These are phyloP conservation scores for Ustilago trichophora DNA, from an alignment of 1,284 basidiomycete genomes.

Conservation along the genomic window DNA sequence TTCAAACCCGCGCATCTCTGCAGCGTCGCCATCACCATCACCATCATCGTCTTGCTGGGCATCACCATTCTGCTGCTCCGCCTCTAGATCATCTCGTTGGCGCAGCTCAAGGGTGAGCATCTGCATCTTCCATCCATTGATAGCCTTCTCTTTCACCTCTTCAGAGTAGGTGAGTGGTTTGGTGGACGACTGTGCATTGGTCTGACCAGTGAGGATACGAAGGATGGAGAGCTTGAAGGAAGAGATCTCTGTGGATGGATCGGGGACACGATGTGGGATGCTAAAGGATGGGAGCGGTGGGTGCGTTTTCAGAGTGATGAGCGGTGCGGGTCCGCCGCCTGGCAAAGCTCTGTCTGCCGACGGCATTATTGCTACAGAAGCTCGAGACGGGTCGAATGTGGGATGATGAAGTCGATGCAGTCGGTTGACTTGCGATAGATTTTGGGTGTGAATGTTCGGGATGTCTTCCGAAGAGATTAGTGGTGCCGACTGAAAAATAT, in stretches of 20 bases:
- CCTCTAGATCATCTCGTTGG: constrained; percentile 53
- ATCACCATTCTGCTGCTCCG: constrained; percentile 6
- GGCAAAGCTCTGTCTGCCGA: constrained; percentile 28
- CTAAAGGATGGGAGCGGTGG: constrained; percentile 58
- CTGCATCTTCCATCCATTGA: constrained; percentile 63
- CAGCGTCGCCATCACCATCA: too few species aligned
- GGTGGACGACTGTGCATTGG: constrained; percentile 30
- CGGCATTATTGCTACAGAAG: constrained; percentile 10
- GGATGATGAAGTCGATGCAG: neutral
- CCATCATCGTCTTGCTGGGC: neutral
- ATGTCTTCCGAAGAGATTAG: neutral
- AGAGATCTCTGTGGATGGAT: constrained; percentile 47
- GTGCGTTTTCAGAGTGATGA: constrained; percentile 53
- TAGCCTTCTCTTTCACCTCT: constrained; percentile 60
- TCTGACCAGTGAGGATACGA: constrained; percentile 60
- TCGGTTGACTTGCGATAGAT: neutral
- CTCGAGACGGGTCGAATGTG: neutral
- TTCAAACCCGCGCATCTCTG: constrained; percentile 52
- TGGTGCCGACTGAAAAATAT: too few species aligned
- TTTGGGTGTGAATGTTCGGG: too few species aligned
- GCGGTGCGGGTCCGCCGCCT: constrained; percentile 42
- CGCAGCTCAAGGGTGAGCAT: constrained; percentile 62
- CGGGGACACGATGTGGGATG: constrained; percentile 60
- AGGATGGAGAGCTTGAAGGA: constrained; percentile 58
- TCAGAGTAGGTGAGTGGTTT: constrained; percentile 57